phyloP scores from a whole-genome alignment of 345 rosid species.

The Mangifera indica region DNA sequence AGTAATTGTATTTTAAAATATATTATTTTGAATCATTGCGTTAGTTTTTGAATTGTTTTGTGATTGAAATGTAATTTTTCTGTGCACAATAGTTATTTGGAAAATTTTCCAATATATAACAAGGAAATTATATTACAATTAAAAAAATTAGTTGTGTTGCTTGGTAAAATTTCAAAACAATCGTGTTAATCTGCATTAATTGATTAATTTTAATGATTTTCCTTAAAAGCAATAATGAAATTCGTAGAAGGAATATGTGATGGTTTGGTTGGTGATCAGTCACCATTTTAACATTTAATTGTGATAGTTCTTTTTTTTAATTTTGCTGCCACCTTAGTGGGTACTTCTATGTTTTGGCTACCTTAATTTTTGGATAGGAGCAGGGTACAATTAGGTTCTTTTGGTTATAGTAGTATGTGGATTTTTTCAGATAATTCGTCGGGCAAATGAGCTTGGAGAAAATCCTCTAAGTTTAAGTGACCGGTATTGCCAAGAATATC shows the following conservation, averaged over 20 bases:
- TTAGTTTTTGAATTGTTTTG: neutral
- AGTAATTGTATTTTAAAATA: neutral
- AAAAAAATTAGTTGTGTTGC: neutral
- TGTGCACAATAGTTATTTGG: neutral
- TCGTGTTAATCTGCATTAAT: neutral
- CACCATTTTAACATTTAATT: neutral
- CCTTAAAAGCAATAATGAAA: neutral
- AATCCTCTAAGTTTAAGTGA: slow-evolving; percentile 60
- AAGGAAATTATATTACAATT: neutral
- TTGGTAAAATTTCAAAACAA: neutral
- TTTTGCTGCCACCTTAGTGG: neutral
- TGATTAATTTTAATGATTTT: neutral
- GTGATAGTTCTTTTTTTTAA: neutral
- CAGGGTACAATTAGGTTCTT: neutral
- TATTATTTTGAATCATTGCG: neutral
- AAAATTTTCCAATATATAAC: neutral
- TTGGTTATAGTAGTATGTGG: slow-evolving; percentile 7
- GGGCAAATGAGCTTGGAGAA: slow-evolving; percentile 62
- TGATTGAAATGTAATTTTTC: neutral
- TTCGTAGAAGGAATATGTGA: neutral
- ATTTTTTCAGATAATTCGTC: slow-evolving; percentile 59
- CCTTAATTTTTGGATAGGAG: neutral
- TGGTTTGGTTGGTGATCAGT: neutral
- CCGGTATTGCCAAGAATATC: slow-evolving; percentile 70
- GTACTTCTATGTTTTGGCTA: neutral